phyloP scores from a whole-genome alignment of 306 rosid genomes.

The Quercus rubra region DNA sequence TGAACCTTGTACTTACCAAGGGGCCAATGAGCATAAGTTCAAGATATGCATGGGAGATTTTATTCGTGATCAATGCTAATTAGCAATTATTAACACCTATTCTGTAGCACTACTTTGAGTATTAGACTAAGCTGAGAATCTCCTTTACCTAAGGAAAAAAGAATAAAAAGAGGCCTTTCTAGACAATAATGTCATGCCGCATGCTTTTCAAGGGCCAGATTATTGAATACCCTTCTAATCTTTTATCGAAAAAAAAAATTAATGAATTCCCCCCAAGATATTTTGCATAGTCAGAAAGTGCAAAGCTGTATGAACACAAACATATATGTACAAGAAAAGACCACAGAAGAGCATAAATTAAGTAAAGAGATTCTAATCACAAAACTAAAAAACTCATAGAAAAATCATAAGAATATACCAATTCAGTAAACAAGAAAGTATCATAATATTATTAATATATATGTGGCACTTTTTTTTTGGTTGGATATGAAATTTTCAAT shows the following conservation, averaged over 20 bases:
- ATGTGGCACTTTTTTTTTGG: too few species aligned
- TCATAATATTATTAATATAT: too few species aligned
- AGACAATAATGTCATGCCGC: neutral
- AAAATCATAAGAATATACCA: neutral
- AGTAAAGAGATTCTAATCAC: neutral
- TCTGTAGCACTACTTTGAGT: neutral
- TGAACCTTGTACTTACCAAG: neutral
- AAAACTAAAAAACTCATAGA: neutral
- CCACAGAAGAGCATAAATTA: too few species aligned
- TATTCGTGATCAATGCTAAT: neutral
- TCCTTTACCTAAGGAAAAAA: neutral
- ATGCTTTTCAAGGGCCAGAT: neutral
- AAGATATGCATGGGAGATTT: neutral
- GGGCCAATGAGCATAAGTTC: neutral
- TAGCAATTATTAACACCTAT: neutral
- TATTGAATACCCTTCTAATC: slow-evolving; percentile 4
- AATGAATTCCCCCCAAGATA: neutral
- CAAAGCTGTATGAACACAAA: slow-evolving; percentile 14
- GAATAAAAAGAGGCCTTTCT: neutral
- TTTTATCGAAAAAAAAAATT: neutral
- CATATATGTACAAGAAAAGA: too few species aligned
- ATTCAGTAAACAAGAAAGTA: too few species aligned
- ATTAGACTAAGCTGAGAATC: neutral
- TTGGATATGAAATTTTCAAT: too few species aligned
- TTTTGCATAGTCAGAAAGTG: neutral